Conservation (phyloP, 768 basidiomycete species). For the Leccinum imitatum region DNA sequence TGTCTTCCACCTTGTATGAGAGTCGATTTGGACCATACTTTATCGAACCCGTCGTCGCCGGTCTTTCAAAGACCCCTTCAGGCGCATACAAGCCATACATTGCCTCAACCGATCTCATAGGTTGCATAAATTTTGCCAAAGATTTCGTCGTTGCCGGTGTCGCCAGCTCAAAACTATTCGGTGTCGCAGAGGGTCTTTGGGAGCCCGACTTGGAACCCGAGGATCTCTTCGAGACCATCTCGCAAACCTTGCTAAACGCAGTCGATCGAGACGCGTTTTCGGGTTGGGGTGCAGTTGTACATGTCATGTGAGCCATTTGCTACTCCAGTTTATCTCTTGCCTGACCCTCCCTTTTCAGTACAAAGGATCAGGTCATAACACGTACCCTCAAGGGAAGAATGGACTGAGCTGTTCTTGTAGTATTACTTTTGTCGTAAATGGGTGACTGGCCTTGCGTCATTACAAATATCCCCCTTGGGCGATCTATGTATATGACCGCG, state of each 20-base stretch:
- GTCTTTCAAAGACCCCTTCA: constrained; percentile 70
- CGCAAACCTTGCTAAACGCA: constrained; percentile 91
- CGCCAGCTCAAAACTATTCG: constrained; percentile 88
- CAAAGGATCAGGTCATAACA: constrained; percentile 74
- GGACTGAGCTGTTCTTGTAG: constrained; percentile 55
- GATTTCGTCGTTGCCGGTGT: constrained; percentile 97
- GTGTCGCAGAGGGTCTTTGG: constrained; percentile 98
- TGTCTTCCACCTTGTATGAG: constrained; percentile 94
- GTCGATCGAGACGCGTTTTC: constrained; percentile 96
- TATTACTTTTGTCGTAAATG: constrained; percentile 21
- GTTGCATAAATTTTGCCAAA: constrained; percentile 90
- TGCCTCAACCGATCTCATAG: constrained; percentile 91
- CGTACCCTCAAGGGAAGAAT: constrained; percentile 88
- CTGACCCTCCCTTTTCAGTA: constrained; percentile 39
- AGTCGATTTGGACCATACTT: constrained; percentile 96
- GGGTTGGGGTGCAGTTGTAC: constrained; percentile 95
- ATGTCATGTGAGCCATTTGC: constrained; percentile 76
- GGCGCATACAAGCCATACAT: constrained; percentile 88
- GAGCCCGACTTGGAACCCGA: constrained; percentile 96
- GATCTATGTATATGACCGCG: not conserved
- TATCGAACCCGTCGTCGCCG: constrained; percentile 95
- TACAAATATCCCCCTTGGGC: not conserved
- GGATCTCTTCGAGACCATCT: constrained; percentile 97
- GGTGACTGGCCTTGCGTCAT: not conserved
- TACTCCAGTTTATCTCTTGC: constrained; percentile 9